Percentiles rank a stretch among this genome's conserved stretches.
Evolutionary conservation across 2,329 filamentous ascomycete genomes (phyloP).

Genomic region (Scytalidium sp.): DNA sequence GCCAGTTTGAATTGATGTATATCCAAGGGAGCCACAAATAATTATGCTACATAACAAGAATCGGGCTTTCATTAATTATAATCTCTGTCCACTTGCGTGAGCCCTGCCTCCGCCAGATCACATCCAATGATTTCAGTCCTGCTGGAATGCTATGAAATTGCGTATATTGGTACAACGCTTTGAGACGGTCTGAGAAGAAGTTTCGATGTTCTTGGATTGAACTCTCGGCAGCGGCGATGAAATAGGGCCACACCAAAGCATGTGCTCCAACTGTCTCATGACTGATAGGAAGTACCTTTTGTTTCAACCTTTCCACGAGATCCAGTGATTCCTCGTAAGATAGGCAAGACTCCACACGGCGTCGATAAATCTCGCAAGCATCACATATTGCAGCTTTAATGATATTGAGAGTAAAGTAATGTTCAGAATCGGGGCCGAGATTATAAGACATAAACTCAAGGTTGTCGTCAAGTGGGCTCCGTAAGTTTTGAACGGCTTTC

Average conservation of each 20-base stretch:
- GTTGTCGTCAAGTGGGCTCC: not conserved
- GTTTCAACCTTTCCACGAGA: conserved; percentile 1
- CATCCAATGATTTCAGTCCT: conserved; percentile 1
- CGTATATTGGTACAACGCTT: not conserved
- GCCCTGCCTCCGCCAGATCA: not conserved
- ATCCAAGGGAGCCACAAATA: not conserved
- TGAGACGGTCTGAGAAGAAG: conserved; percentile 1
- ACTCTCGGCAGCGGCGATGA: conserved; percentile 3
- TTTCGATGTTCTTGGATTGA: not conserved
- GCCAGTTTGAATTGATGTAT: too few relatives aligned
- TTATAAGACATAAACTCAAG: not conserved
- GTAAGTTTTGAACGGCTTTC: not conserved
- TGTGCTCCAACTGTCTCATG: not conserved
- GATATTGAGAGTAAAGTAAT: not conserved
- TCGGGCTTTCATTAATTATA: not conserved
- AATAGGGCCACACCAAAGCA: conserved; percentile 4
- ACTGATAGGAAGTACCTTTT: not conserved
- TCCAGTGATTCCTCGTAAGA: not conserved
- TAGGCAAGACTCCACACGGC: not conserved
- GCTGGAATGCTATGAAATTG: not conserved
- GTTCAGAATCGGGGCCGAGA: not conserved
- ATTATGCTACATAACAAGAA: not conserved
- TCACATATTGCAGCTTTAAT: not conserved
- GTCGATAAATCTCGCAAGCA: conserved; percentile 2
- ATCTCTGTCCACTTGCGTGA: conserved; percentile 1